phyloP scores from a whole-genome alignment of 306 rosid genomes.

The Prunus padus region DNA sequence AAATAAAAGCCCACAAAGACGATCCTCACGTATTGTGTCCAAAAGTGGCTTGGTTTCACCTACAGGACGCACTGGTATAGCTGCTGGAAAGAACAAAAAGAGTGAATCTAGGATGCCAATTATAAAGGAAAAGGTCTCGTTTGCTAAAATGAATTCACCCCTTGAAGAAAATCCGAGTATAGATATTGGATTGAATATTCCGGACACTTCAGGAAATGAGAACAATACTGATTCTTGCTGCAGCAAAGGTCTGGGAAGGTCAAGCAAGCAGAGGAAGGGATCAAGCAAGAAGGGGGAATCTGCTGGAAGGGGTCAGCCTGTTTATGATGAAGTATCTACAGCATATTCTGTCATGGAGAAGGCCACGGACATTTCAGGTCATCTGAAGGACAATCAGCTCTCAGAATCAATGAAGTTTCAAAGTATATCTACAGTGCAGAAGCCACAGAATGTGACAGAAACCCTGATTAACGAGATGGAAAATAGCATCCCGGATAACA shows the following conservation, averaged over 20 bases:
- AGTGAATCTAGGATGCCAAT: not conserved
- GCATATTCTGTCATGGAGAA: conserved; percentile 1
- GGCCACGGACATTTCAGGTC: not conserved
- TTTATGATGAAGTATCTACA: not conserved
- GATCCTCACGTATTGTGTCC: not conserved
- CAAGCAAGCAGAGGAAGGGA: conserved; percentile 9
- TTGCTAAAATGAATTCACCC: not conserved
- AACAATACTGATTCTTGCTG: not conserved
- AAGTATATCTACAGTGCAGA: not conserved
- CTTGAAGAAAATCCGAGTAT: conserved; percentile 1
- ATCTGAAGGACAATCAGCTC: not conserved
- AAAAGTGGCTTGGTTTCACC: conserved; percentile 1
- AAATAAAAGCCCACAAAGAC: conserved; percentile 8
- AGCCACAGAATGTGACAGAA: not conserved
- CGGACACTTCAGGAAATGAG: not conserved
- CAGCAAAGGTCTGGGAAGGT: conserved; percentile 6
- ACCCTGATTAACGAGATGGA: not conserved
- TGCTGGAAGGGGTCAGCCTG: not conserved
- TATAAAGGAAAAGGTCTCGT: not conserved
- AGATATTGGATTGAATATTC: not conserved
- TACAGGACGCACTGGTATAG: not conserved
- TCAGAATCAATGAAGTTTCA: not conserved
- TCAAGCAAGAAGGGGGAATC: not conserved
- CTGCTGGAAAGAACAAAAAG: conserved; percentile 3
- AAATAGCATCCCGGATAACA: not conserved